Percentiles rank a stretch among this genome's conserved stretches.
These are phyloP conservation scores for Penicillium digitatum DNA, from an alignment of 2,329 filamentous ascomycete species.

Conservation along the genomic window DNA sequence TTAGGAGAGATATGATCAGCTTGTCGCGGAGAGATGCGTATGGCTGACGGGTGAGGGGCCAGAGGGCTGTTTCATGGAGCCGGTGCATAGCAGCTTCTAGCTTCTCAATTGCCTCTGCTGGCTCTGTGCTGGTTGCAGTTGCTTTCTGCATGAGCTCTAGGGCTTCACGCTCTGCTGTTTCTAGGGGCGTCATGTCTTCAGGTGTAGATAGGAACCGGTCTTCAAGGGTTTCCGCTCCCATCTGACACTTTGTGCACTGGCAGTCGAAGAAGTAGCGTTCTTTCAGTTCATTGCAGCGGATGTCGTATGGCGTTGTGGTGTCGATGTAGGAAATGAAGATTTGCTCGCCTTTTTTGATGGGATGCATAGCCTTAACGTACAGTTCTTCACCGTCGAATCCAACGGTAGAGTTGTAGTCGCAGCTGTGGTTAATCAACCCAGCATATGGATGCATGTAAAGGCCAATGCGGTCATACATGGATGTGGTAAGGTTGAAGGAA, in stretches of 20 bases:
- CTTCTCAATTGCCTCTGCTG: constrained; percentile 31
- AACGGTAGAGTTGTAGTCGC: constrained; percentile 56
- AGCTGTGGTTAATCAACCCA: constrained; percentile 59
- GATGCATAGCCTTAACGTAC: constrained; percentile 50
- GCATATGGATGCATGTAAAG: constrained; percentile 55
- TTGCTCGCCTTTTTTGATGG: constrained; percentile 54
- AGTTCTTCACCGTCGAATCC: constrained; percentile 54
- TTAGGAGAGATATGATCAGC: constrained; percentile 49
- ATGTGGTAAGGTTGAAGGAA: constrained; percentile 54
- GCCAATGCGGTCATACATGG: constrained; percentile 56
- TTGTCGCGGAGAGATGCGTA: constrained; percentile 53
- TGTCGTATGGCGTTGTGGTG: constrained; percentile 48
- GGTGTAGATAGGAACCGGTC: constrained; percentile 15
- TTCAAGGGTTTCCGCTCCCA: constrained; percentile 18
- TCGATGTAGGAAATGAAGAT: constrained; percentile 62
- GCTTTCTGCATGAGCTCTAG: constrained; percentile 25
- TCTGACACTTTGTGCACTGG: constrained; percentile 50
- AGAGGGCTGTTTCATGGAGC: constrained; percentile 41
- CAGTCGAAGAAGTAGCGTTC: constrained; percentile 59
- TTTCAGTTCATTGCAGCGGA: constrained; percentile 52
- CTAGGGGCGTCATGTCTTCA: constrained; percentile 12
- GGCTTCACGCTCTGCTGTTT: constrained; percentile 23
- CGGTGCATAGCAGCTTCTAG: constrained; percentile 41
- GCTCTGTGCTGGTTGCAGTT: constrained; percentile 12
- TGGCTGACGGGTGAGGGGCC: constrained; percentile 53